These are phyloP conservation scores for Neurospora pannonica DNA, from an alignment of 495 filamentous ascomycete genomes.

Conservation along the genomic window DNA sequence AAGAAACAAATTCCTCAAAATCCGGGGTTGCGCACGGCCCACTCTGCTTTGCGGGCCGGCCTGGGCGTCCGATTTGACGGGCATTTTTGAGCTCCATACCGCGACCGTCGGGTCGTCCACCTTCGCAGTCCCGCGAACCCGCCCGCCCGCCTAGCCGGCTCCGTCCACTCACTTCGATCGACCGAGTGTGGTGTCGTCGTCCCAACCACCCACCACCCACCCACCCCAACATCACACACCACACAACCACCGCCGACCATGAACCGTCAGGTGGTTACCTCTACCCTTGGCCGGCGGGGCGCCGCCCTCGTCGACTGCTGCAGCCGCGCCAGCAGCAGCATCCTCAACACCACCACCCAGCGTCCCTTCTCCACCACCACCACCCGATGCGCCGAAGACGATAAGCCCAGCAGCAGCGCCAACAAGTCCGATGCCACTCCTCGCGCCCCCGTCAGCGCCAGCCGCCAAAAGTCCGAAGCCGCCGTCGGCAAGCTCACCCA, in stretches of 20 bases:
- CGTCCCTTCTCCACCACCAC: slow-evolving; percentile 14
- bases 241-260: slow-evolving; percentile 7
- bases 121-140: background rate
- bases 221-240: background rate
- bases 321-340: background rate
- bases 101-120: background rate
- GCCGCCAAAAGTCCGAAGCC: slow-evolving; percentile 8
- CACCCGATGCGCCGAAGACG: slow-evolving; percentile 2
- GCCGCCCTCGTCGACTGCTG: background rate
- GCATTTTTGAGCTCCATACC: background rate
- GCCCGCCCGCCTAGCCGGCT: background rate
- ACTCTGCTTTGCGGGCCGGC: background rate
- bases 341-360: background rate
- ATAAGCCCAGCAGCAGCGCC: background rate
- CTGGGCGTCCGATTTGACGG: background rate
- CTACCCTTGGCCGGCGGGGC: slow-evolving; percentile 18
- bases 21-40: background rate
- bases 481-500: slow-evolving; percentile 16
- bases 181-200: background rate
- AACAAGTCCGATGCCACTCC: slow-evolving; percentile 1
- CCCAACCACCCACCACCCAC: background rate
- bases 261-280: slow-evolving; percentile 16
- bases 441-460: background rate
- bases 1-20: slow-evolving; percentile 10
- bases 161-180: slow-evolving; percentile 4